Evolutionary conservation across 176 grass and related monocot genomes (phyloP).

Genomic region (Lolium perenne): DNA sequence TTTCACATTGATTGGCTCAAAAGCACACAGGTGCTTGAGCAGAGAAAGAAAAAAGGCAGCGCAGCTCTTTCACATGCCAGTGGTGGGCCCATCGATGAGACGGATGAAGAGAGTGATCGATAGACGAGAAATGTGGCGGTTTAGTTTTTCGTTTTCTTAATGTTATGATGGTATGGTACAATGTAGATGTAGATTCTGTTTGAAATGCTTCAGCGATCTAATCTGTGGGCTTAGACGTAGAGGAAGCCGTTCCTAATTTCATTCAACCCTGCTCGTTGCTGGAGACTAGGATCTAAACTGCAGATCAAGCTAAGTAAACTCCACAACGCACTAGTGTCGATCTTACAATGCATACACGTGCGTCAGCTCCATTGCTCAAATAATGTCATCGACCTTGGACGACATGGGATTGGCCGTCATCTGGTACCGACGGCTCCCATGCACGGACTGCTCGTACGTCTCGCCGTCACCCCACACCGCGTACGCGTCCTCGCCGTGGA

Average conservation of each 20-base stretch:
- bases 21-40: too few species aligned
- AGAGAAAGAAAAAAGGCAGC: too few species aligned
- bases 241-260: background rate
- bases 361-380: constrained; percentile 26
- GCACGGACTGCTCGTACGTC: constrained; percentile 81
- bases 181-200: too few species aligned
- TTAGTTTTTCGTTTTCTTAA: too few species aligned
- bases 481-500: constrained; percentile 85
- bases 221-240: background rate
- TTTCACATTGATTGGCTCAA: too few species aligned
- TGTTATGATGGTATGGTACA: too few species aligned
- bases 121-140: too few species aligned
- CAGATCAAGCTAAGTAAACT: background rate
- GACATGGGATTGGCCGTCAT: constrained; percentile 42
- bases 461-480: constrained; percentile 90
- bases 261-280: background rate
- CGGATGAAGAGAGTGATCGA: too few species aligned
- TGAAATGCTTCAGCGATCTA: too few species aligned
- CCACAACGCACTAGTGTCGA: background rate
- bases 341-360: background rate
- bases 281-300: background rate
- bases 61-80: too few species aligned
- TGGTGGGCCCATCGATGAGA: too few species aligned
- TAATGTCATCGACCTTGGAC: constrained; percentile 50
- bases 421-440: constrained; percentile 46